A percentile compares a stretch with the other conserved stretches of the same genome.
These are phyloP conservation scores for Atkinsonella texensis DNA, from an alignment of 2,329 filamentous ascomycete species.

Conservation along the genomic window DNA sequence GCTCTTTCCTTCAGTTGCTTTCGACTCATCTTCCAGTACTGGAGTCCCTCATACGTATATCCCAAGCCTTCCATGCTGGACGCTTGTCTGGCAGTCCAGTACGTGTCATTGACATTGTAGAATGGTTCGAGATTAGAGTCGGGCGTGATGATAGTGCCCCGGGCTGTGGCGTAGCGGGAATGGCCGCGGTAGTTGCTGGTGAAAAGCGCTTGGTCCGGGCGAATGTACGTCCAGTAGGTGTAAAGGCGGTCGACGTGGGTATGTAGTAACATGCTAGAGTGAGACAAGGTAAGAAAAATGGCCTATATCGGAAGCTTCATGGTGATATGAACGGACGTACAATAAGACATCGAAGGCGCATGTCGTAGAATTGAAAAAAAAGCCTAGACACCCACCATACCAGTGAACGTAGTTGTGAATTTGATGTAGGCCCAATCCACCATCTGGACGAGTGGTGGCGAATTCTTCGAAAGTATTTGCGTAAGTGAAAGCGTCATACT, in stretches of 20 bases:
- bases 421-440: conserved; percentile 30
- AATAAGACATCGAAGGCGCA: conserved; percentile 35
- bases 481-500: conserved; percentile 31
- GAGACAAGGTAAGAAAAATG: background rate
- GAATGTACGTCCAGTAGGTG: conserved; percentile 39
- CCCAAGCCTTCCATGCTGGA: conserved; percentile 22
- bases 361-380: conserved; percentile 28
- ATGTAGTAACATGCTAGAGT: conserved; percentile 32
- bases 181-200: conserved; percentile 20
- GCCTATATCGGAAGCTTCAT: background rate
- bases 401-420: conserved; percentile 32
- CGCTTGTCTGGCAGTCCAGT: conserved; percentile 30
- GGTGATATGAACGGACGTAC: conserved; percentile 14
- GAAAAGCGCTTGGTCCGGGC: conserved; percentile 24
- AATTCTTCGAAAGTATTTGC: conserved; percentile 23
- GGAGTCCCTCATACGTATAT: conserved; percentile 27
- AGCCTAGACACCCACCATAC: conserved; percentile 26
- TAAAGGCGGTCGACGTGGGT: conserved; percentile 53
- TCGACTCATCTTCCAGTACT: conserved; percentile 21
- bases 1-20: conserved; percentile 20
- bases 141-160: conserved; percentile 28
- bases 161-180: conserved; percentile 28
- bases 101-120: conserved; percentile 23
- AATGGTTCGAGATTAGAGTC: conserved; percentile 39
- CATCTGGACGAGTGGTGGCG: conserved; percentile 20